Conservation (phyloP, 2,329 filamentous ascomycete genomes). For the Niveomyces coronatus region DNA sequence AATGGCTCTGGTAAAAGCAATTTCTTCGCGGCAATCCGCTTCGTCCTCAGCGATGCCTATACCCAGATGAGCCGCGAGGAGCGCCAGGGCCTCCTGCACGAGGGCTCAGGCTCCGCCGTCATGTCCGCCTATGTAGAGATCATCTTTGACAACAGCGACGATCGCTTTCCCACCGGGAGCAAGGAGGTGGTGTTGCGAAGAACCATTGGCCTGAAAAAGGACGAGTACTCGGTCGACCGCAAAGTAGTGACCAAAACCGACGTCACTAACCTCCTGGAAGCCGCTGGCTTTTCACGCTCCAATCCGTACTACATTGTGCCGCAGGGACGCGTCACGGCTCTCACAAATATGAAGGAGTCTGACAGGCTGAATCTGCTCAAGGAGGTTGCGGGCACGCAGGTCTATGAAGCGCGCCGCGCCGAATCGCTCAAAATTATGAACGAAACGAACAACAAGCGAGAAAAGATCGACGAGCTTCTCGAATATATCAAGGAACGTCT, state of each 20-base stretch:
- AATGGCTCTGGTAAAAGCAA: constrained; percentile 99
- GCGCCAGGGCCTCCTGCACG: constrained; percentile 90
- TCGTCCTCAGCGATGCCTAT: constrained; percentile 96
- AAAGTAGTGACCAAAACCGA: constrained; percentile 93
- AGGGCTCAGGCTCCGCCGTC: constrained; percentile 93
- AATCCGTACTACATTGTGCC: constrained; percentile 99
- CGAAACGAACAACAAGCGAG: constrained; percentile 88
- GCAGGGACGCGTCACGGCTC: constrained; percentile 85
- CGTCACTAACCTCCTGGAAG: constrained; percentile 90
- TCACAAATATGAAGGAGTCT: constrained; percentile 98
- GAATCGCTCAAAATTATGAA: constrained; percentile 96
- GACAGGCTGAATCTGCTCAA: constrained; percentile 85
- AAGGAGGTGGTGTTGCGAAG: constrained; percentile 84
- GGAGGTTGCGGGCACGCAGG: constrained; percentile 95
- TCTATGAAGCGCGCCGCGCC: constrained; percentile 84
- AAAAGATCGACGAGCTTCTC: constrained; percentile 88
- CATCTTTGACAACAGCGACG: constrained; percentile 95
- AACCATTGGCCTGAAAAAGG: constrained; percentile 95
- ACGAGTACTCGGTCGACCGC: constrained; percentile 94
- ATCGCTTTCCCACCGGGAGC: constrained; percentile 87
- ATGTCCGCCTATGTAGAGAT: constrained; percentile 99
- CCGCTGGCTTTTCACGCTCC: constrained; percentile 89
- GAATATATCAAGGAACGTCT: constrained; percentile 87
- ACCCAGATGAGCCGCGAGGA: constrained; percentile 93
- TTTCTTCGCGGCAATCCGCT: constrained; percentile 98